Percentiles rank a stretch among this genome's conserved stretches.
Conservation (phyloP, 2,329 filamentous ascomycete genomes). For the Onygenales sp. region DNA sequence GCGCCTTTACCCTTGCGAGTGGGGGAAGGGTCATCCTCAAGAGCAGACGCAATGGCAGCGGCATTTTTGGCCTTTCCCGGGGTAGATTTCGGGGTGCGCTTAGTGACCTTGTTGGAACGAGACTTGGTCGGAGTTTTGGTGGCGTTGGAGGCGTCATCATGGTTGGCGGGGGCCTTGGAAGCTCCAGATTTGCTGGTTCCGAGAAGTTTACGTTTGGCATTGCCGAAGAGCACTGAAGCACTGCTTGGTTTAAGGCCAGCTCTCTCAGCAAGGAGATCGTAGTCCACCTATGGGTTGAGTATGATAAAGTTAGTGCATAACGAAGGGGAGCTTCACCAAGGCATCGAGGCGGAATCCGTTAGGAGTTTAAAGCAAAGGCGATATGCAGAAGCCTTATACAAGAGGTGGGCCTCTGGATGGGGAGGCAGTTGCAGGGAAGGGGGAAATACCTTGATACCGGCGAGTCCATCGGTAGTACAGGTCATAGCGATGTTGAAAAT, state of each 20-base stretch:
- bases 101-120: conserved; percentile 10
- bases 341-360: background rate
- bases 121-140: conserved; percentile 4
- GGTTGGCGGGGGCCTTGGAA: background rate
- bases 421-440: no score
- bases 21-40: background rate
- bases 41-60: background rate
- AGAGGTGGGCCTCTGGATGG: no score
- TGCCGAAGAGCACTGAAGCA: conserved; percentile 26
- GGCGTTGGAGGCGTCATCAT: background rate
- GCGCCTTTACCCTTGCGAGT: background rate
- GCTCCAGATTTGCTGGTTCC: conserved; percentile 1
- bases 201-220: conserved; percentile 29
- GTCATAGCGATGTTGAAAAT: conserved; percentile 13
- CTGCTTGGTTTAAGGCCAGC: conserved; percentile 25
- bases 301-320: background rate
- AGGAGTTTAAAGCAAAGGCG: background rate
- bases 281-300: conserved; percentile 25
- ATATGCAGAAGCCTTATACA: background rate
- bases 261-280: conserved; percentile 25
- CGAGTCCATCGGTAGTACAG: conserved; percentile 8
- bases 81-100: conserved; percentile 8
- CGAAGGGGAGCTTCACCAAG: background rate
- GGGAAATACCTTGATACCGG: conserved; percentile 11
- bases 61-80: conserved; percentile 6